phyloP scores from a whole-genome alignment of 1,284 basidiomycete genomes.

The Meira nashicola region DNA sequence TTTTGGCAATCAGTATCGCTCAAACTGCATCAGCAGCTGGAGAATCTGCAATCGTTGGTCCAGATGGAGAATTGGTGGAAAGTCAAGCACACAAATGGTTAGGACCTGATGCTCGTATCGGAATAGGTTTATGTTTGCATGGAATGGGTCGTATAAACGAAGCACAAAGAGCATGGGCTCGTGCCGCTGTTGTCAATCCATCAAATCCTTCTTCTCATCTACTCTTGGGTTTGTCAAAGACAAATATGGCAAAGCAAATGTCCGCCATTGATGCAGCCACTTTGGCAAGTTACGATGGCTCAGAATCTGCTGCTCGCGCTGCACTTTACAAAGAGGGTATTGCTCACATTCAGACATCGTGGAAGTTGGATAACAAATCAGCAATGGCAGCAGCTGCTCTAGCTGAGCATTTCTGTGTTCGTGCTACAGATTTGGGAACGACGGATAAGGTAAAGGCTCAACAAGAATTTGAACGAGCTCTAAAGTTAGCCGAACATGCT shows the following conservation, averaged over 20 bases:
- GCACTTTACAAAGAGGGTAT: conserved; percentile 45
- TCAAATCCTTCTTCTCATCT: conserved; percentile 33
- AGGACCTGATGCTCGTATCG: conserved; percentile 48
- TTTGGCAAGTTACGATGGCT: conserved; percentile 31
- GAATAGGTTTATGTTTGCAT: conserved; percentile 48
- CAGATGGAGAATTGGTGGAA: conserved; percentile 14
- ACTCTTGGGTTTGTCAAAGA: conserved; percentile 44
- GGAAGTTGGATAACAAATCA: conserved; percentile 47
- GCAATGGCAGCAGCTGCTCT: conserved; percentile 47
- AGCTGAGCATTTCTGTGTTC: conserved; percentile 35
- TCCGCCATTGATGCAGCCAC: conserved; percentile 25
- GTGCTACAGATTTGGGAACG: conserved; percentile 14
- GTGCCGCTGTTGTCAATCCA: conserved; percentile 32
- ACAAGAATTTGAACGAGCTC: conserved; percentile 35
- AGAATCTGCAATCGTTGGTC: conserved; percentile 23
- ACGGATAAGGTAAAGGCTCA: conserved; percentile 18
- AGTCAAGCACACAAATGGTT: conserved; percentile 16
- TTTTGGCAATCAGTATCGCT: conserved; percentile 32
- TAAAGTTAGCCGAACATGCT: conserved; percentile 50
- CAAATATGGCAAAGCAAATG: conserved; percentile 39
- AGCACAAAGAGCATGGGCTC: conserved; percentile 47
- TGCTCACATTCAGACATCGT: conserved; percentile 38
- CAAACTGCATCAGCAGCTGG: conserved; percentile 2
- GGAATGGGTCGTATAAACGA: conserved; percentile 41
- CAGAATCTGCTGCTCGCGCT: conserved; percentile 42